Base-by-base conservation (phyloP, 2,329 filamentous ascomycete genomes). In the Nemania abortiva region DNA sequence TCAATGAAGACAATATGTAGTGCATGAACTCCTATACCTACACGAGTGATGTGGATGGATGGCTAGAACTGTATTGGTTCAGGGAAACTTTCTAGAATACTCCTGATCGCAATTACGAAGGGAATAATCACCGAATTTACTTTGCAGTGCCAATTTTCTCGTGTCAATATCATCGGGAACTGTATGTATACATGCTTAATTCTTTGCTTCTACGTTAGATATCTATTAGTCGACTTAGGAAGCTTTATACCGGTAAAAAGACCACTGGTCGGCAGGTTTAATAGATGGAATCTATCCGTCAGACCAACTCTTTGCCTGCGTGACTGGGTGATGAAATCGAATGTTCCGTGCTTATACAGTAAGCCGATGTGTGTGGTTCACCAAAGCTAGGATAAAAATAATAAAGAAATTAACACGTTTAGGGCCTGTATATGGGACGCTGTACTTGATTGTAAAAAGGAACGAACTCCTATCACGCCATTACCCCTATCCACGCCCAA, bases 381-480 rank as follows among this genome's bases (percentile, higher is more conserved):
- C 24, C 57, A 56, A 34, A 24, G 9, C 24, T 45, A 55, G 39
- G 29, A 53, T 49, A 50, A 27, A 47, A 13, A 47, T 34, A 22
- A 20, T 1, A 34, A 47, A 45, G 27, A 47, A 61, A 39, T 11
- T 22, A 63, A 59, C 22, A 24, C 1, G 39, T n/a, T 34, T n/a
- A 29, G 22, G 34, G 42, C 27, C 15, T 65, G 20, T 13, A 10
- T 7, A 31, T 55, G 31, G 27, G 45, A 60, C 47, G 53, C 55
- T 58, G 13, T 58, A 64, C 20, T 71, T 29, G 59, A 69, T 66
- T 66, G 34, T 22, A 61, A 65, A 65, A 66, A 52, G n/a, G 66
- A 71, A 69, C 42, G 58, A 69, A 71, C 69, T 66, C 69, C 69
- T 63, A 55, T 64, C 69, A 71, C 69, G 69, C 69, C 66, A 70